These are phyloP conservation scores for Flueggea neowawraea DNA, from an alignment of 441 rosid species.

Conservation along the genomic window DNA sequence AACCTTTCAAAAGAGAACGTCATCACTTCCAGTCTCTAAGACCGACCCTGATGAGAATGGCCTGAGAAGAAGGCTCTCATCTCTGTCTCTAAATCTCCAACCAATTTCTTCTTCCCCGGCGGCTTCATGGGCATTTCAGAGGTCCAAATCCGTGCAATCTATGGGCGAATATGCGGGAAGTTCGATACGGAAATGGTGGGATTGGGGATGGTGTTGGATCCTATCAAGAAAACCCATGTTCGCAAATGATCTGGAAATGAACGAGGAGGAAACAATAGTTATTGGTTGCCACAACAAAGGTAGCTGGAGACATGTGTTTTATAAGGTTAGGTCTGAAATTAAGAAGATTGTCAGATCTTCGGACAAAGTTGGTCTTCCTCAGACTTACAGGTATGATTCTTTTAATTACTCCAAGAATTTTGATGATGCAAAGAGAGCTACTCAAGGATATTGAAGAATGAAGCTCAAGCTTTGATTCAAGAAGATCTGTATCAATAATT, in stretches of 20 bases:
- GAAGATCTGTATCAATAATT: too few species aligned
- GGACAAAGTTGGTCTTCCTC: slow-evolving; percentile 50
- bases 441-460: background rate
- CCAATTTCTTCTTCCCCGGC: slow-evolving; percentile 22
- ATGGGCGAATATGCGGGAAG: slow-evolving; percentile 51
- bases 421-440: slow-evolving; percentile 12
- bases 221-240: slow-evolving; percentile 60
- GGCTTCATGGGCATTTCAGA: slow-evolving; percentile 42
- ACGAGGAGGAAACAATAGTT: slow-evolving; percentile 56
- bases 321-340: slow-evolving; percentile 57
- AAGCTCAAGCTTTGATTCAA: background rate
- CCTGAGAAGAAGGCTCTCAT: slow-evolving; percentile 57
- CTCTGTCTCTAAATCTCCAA: slow-evolving; percentile 57
- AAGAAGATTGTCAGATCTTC: slow-evolving; percentile 37
- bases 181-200: slow-evolving; percentile 79
- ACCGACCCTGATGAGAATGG: slow-evolving; percentile 10
- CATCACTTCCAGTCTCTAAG: slow-evolving; percentile 37
- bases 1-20: slow-evolving; percentile 45
- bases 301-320: slow-evolving; percentile 74
- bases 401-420: slow-evolving; percentile 32
- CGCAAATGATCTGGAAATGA: slow-evolving; percentile 79
- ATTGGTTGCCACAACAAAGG: slow-evolving; percentile 64
- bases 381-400: slow-evolving; percentile 45
- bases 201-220: slow-evolving; percentile 82
- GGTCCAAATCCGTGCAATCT: slow-evolving; percentile 64